Base-by-base conservation (phyloP, 2,329 filamentous ascomycete species). In the Fusarium torreyae region DNA sequence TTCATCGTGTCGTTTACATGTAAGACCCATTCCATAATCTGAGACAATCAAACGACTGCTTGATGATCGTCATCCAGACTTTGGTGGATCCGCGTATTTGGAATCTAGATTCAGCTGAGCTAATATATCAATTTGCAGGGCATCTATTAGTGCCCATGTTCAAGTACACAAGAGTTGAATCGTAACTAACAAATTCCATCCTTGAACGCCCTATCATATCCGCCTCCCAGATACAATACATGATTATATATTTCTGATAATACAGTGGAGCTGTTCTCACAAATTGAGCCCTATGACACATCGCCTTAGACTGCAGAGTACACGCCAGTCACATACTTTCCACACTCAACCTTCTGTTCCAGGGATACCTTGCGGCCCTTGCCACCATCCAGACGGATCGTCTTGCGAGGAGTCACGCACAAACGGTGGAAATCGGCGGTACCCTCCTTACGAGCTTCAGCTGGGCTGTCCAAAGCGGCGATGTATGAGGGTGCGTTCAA, bases 281-380 rank as follows among this genome's bases (percentile, higher is more conserved):
- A 65, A 54, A 39, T 24, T 54, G 20, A 34, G 36, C 55, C 40
- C 28, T 28, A 42, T 58, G 44, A 14, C 26, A 42, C 48, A 20
- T 11, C 22, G 14, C 26, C 34, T 77, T 75, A 89, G 36, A 85
- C 81, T 7, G 83, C 83, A 38, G 93, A 97, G 81, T 96, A 98
- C 6, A 97, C 91, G 17, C 90, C 93, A 58, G 92, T 95, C 14
- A 94, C 90, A 68, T 88, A 90, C 66, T 92, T 87, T 18, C 95
- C 95, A 77, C 94, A 98, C 78, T 96, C 93, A 13, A 97, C 90
- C 72, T 90, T 90, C 82, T 98, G 95, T 82, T 97, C 94, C 70
- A 97, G 82, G 56, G 86, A 91, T 17, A 92, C 91, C 76, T 86
- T 92, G 74, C 91, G 85, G 3, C 92, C 92, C 70, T 83, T 85